phyloP scores from a whole-genome alignment of 768 basidiomycete species.

The Mycena albidolilacea region DNA sequence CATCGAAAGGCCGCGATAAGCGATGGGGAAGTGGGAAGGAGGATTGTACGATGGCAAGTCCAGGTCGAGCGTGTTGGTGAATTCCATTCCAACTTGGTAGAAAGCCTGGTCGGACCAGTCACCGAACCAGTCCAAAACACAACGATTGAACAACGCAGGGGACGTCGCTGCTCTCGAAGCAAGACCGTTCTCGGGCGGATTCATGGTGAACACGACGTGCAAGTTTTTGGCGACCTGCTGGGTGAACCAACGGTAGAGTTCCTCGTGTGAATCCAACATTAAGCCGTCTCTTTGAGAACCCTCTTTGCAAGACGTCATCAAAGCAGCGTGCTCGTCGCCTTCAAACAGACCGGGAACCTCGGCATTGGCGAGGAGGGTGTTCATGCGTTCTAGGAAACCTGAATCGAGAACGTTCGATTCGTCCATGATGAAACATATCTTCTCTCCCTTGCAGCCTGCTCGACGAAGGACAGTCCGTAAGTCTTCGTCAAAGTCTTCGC shows the following conservation, averaged over 20 bases:
- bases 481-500: slow-evolving; percentile 99
- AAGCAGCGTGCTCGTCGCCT: slow-evolving; percentile 97
- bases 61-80: slow-evolving; percentile 94
- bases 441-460: slow-evolving; percentile 98
- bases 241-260: slow-evolving; percentile 98
- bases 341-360: slow-evolving; percentile 99
- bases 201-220: slow-evolving; percentile 99
- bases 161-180: slow-evolving; percentile 97
- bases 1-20: slow-evolving; percentile 85
- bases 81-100: slow-evolving; percentile 98
- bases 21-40: slow-evolving; percentile 89
- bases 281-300: slow-evolving; percentile 98
- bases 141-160: slow-evolving; percentile 98
- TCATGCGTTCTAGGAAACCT: slow-evolving; percentile 99
- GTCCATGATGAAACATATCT: slow-evolving; percentile 99
- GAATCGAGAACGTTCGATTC: slow-evolving; percentile 99
- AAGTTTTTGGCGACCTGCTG: slow-evolving; percentile 98
- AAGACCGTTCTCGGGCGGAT: slow-evolving; percentile 95
- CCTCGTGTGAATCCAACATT: slow-evolving; percentile 98
- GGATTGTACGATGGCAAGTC: slow-evolving; percentile 88
- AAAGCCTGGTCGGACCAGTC: slow-evolving; percentile 99
- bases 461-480: slow-evolving; percentile 94
- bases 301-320: slow-evolving; percentile 99
- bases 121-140: slow-evolving; percentile 99
- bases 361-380: slow-evolving; percentile 98